Conservation (phyloP, 2,329 filamentous ascomycete species). For the Paramyrothecium roridum region DNA sequence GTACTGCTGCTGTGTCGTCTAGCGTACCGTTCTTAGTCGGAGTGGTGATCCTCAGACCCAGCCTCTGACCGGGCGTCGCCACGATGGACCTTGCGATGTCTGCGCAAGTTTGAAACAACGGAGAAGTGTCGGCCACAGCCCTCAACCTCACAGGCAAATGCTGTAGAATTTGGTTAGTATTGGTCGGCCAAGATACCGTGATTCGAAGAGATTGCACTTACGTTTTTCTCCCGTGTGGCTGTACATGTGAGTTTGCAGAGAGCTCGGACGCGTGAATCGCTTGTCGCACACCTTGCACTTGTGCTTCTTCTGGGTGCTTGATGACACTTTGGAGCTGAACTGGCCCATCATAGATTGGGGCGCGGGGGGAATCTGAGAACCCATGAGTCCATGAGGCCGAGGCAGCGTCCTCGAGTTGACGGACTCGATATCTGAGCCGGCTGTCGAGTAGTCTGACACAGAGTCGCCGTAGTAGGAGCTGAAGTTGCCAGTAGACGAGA, state of each 20-base stretch:
- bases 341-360: conserved; percentile 98
- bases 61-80: conserved; percentile 62
- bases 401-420: conserved; percentile 80
- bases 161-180: conserved; percentile 40
- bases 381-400: conserved; percentile 63
- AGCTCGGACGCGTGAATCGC: conserved; percentile 91
- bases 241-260: conserved; percentile 96
- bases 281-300: conserved; percentile 99
- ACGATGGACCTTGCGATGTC: conserved; percentile 93
- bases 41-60: conserved; percentile 61
- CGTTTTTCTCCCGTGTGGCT: conserved; percentile 98
- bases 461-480: conserved; percentile 82
- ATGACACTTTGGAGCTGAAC: conserved; percentile 94
- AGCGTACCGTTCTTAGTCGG: conserved; percentile 40
- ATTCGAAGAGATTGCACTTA: conserved; percentile 49
- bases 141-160: conserved; percentile 90
- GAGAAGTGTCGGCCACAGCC: conserved; percentile 96
- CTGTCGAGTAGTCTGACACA: conserved; percentile 90
- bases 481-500: conserved; percentile 76
- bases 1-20: conserved; percentile 2
- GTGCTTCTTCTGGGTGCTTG: conserved; percentile 97
- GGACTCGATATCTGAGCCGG: conserved; percentile 80
- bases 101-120: conserved; percentile 89
- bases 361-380: conserved; percentile 68
- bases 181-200: not conserved